Base-by-base conservation (phyloP, 169 alveolate species). In the Eimeria sp. region DNA sequence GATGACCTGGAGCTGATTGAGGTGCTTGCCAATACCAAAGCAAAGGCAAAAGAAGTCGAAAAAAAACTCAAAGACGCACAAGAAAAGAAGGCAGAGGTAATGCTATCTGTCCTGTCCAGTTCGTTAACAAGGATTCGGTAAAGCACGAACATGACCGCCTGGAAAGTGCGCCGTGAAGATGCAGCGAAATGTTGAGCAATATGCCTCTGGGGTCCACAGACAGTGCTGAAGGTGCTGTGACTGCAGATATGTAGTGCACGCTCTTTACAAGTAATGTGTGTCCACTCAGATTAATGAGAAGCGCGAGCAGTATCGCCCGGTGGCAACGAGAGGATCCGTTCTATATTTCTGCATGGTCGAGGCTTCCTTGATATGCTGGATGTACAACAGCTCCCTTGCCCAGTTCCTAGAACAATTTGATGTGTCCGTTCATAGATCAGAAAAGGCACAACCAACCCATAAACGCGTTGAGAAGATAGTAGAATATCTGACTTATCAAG, bases 331-430 rank as follows among this genome's bases (percentile, higher is more conserved):
- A 90, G 99, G 99, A 95, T 98, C 99, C 95, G 98, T 99, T 30
- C 98, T 99, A 96, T 98, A 98, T 96, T 98, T 98, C 98, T 98
- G 99, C 87, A 98, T 98, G 88, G 99, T 98, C 64, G 99, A 99
- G 96, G 99, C 99, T 98, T 98, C 99, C 40, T 97, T 98, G 95
- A 99, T 99, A 76, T 98, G 99, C 80, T 99, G 99, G 99, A 99
- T 99, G 99, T 99, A 99, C 97, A 99, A 99, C 98, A 98, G 99
- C 77, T 98, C 99, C 52, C 98, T 99, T 78, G 98, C 98, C 93
- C 99, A 99, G 98, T 99, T 99, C 98, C 97, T 99, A 66, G 99
- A 99, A 66, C 98, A 99, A 95, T 99, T 99, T 97, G 99, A 99
- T 95, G 97, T 98, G 95, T 97, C 99, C 16, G 98, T 98, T 40